Base-by-base conservation (phyloP, 805 yeast genomes). In the Candida namnaoensis region DNA sequence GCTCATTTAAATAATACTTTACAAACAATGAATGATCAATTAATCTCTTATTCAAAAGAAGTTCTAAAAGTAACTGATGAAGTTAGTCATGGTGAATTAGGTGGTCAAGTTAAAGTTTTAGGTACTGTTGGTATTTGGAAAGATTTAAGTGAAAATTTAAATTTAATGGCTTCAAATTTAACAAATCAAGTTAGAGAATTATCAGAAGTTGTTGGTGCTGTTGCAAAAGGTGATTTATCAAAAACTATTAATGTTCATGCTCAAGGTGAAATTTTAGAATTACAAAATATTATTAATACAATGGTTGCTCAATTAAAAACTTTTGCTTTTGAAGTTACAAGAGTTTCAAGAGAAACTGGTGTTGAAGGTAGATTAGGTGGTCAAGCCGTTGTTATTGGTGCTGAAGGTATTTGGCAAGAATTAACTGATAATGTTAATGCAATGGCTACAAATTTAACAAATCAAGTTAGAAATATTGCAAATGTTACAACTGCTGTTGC, bases 51-150 rank as follows among this genome's bases (percentile, higher is more conserved):
- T 60, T 88, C 93, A 28, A 72, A 73, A 41, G 93, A 85, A 58
- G 93, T 86, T 35, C 82, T 88, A 33, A 78, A 86, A 45, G 85
- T 87, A 25, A 93, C 95, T 34, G 85, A 90, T 14, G 95, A 87
- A 51, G 95, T 87, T 19, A 91, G 95, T 28, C 84, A 85, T 52
- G 96, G 96, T 50, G 85, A 85, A 47, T 69, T 87, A 35, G 95
- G 95, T 50, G 95, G 95, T 34, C 93, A 84, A 56, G 95, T 91
- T 35, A 83, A 81, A 47, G 81, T 80, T 47, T 81, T 79, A 41
- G 91, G 90, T n/a, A 78, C 90, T 1, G 86, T 80, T 8, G 96
- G 96, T 15, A 82, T 84, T 40, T 87, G 95, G 95, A 76, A 87
- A 54, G 79, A 83, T 27, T 74, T 87, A 45, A 82, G 88, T 24